Conservation (phyloP, 1,284 basidiomycete genomes). For the Cryptococcus wingfieldii region DNA sequence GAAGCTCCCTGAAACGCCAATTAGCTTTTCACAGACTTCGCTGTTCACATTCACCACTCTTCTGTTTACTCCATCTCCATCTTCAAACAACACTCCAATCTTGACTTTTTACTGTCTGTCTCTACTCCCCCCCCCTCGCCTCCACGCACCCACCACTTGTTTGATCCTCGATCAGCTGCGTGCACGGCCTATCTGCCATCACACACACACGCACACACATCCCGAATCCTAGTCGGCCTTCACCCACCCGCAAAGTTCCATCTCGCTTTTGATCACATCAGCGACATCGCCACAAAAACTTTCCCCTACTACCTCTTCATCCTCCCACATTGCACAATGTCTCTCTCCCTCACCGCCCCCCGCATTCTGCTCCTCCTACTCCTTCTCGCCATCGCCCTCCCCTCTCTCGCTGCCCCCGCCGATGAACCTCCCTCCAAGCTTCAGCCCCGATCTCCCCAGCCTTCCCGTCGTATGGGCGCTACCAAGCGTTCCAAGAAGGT, state of each 20-base stretch:
- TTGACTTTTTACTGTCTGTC: neutral
- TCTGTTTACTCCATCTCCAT: neutral
- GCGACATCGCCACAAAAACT: neutral
- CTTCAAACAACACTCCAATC: neutral
- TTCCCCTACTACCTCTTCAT: slow-evolving; percentile 1
- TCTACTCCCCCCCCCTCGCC: neutral
- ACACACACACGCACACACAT: no score
- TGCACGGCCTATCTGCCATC: no score
- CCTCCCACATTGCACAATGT: neutral
- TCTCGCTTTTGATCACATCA: neutral
- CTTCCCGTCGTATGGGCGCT: slow-evolving; percentile 42
- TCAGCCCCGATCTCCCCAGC: slow-evolving; percentile 34
- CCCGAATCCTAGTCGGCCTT: no score
- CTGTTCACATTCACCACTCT: neutral
- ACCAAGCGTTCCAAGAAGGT: slow-evolving; percentile 32
- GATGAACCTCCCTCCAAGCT: slow-evolving; percentile 28
- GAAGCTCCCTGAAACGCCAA: no score
- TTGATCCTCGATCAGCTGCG: no score
- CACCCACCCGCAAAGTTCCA: neutral
- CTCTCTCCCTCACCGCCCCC: neutral
- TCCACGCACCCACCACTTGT: neutral
- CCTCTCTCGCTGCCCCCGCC: slow-evolving; percentile 13
- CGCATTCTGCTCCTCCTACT: slow-evolving; percentile 24
- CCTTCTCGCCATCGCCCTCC: slow-evolving; percentile 26
- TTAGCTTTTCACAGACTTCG: neutral